A percentile compares a stretch with the other conserved stretches of the same genome.
phyloP scores from a whole-genome alignment of 2,329 filamentous ascomycete species.

The Fusarium circinatum region DNA sequence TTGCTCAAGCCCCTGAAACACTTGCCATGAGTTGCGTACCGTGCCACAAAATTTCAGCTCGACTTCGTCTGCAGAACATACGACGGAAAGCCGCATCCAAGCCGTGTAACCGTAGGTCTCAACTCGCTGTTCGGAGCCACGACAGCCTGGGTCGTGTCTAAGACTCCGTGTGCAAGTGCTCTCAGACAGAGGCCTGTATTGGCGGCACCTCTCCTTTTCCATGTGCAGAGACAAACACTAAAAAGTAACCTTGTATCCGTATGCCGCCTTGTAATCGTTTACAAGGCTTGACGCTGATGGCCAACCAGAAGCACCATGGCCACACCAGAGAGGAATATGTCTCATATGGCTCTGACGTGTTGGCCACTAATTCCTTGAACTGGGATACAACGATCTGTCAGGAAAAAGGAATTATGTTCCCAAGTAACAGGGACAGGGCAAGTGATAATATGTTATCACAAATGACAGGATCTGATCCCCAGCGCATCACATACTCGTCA shows the following conservation, averaged over 20 bases:
- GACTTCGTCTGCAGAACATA: conserved; percentile 6
- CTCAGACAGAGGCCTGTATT: not conserved
- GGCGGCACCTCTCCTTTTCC: not conserved
- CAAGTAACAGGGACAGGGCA: conserved; percentile 8
- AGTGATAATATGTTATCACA: conserved; percentile 26
- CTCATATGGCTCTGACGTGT: conserved; percentile 7
- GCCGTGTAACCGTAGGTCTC: not conserved
- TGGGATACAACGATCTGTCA: not conserved
- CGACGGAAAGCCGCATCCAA: not conserved
- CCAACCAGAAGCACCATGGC: not conserved
- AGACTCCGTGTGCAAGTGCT: not conserved
- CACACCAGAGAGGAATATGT: not conserved
- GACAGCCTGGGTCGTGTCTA: conserved; percentile 25
- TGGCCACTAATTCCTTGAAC: conserved; percentile 7
- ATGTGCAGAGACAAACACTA: not conserved
- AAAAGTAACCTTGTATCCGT: not conserved
- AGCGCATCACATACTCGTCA: not conserved
- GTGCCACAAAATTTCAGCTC: conserved; percentile 33
- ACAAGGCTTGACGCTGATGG: not conserved
- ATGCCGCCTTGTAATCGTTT: not conserved
- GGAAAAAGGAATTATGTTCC: conserved; percentile 3
- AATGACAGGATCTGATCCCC: conserved; percentile 29
- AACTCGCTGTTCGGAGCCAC: conserved; percentile 2
- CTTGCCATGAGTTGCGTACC: conserved; percentile 1
- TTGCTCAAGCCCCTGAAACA: not conserved